These are phyloP conservation scores for Lachnellula arida DNA, from an alignment of 2,329 filamentous ascomycete species.

Conservation along the genomic window DNA sequence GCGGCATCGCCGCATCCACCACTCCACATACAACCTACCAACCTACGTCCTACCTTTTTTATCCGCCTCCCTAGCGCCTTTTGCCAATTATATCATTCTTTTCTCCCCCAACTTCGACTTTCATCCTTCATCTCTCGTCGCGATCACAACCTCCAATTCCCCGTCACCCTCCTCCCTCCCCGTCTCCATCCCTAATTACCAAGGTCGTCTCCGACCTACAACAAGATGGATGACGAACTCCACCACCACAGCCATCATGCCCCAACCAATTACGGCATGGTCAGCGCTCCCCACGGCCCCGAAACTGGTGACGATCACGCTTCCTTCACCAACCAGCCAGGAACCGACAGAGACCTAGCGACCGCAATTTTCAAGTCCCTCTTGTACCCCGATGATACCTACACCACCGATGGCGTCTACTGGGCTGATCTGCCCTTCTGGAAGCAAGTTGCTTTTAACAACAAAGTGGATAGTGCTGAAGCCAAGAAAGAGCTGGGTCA, in stretches of 20 bases:
- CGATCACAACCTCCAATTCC: not conserved
- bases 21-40: not conserved
- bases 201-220: not conserved
- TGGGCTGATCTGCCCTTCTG: constrained; percentile 80
- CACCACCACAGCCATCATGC: constrained; percentile 26
- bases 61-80: no score
- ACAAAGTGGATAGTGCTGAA: constrained; percentile 66
- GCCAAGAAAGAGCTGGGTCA: constrained; percentile 59
- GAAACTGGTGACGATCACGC: constrained; percentile 30
- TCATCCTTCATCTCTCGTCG: no score
- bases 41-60: not conserved
- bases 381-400: constrained; percentile 84
- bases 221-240: constrained; percentile 22
- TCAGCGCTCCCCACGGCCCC: constrained; percentile 29
- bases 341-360: not conserved
- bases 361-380: constrained; percentile 68
- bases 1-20: not conserved
- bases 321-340: constrained; percentile 15
- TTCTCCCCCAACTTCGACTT: no score
- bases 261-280: constrained; percentile 24
- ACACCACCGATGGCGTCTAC: constrained; percentile 77
- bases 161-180: not conserved
- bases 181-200: not conserved
- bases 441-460: constrained; percentile 71
- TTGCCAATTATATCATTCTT: no score